Evolutionary conservation across 2,329 filamentous ascomycete genomes (phyloP), one percentile per base, ranked within the genome.

Genomic region (Pleurostoma richardsiae): DNA sequence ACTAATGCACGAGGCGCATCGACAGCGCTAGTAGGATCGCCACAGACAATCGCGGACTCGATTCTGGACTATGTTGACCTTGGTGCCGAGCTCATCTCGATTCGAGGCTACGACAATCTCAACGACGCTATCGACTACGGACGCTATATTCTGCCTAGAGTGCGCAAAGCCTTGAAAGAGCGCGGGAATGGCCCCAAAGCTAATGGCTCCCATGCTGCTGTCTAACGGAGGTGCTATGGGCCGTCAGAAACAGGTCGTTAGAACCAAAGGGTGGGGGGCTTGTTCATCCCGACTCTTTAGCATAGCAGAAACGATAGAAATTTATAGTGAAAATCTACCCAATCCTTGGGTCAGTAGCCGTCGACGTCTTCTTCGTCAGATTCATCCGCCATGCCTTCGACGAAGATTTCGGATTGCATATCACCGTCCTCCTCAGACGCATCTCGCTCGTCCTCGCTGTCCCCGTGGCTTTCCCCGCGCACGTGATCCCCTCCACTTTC

Each of bases 101-200:
- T 83, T 51, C 73, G 78, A 33, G 79, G 79, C 0, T 83, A 82
- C 52, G 79, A 82, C 51, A 82, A 81, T 54, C 60, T 80, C 31
- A 78, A 80, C 48, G 79, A 82, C 57, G 74, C 74, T 0, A 71
- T 82, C 45, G 78, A 82, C 52, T 82, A 82, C 54, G 79, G 79
- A 2, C 68, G 77, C 0, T 76, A 76, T 54, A 66, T 83, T 3
- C 54, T 82, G 50, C 79, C 79, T 0, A 59, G 52, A 11, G 77
- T 82, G 2, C 64, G 75, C 1, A 64, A 58, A 27, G 70, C 44
- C 29, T 28, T 68, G 31, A 54, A 57, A 46, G 54, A 61, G 53
- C 53, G 61, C 1, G 46, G 30, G 33, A 36, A 36, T n/a, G 33
- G 33, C 8, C 2, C 33, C 8, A 36, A 19, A 19, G 19, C 19